Evolutionary conservation across 1,139 yeast species (phyloP).

Genomic region (Zygosaccharomyces pseudobailii): DNA sequence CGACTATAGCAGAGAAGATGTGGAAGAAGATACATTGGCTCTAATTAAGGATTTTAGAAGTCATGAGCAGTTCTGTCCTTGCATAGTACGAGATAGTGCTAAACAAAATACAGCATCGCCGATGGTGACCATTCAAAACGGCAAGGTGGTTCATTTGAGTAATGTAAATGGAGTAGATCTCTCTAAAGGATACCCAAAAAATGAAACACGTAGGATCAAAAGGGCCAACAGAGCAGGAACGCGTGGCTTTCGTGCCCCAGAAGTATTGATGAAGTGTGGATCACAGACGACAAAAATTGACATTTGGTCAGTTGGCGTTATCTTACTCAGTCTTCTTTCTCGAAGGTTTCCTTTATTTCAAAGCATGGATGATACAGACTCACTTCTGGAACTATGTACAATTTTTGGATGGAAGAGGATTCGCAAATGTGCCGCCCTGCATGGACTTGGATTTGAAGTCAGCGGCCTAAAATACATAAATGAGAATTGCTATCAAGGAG

Average conservation of each 20-base stretch:
- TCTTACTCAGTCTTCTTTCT: slow-evolving; percentile 64
- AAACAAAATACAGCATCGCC: slow-evolving; percentile 12
- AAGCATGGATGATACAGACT: slow-evolving; percentile 89
- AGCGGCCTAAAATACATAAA: slow-evolving; percentile 35
- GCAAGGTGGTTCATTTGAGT: slow-evolving; percentile 27
- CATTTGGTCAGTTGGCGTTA: slow-evolving; percentile 91
- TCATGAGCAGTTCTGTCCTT: slow-evolving; percentile 34
- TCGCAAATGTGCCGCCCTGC: slow-evolving; percentile 73
- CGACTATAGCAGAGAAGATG: slow-evolving; percentile 15
- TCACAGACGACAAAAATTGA: slow-evolving; percentile 80
- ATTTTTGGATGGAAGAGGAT: slow-evolving; percentile 75
- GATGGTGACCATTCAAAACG: slow-evolving; percentile 32
- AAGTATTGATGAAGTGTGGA: slow-evolving; percentile 81
- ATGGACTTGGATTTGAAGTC: slow-evolving; percentile 84
- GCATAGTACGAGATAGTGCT: slow-evolving; percentile 20
- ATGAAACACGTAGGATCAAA: slow-evolving; percentile 79
- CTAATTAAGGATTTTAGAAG: slow-evolving; percentile 29
- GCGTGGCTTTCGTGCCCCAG: slow-evolving; percentile 94
- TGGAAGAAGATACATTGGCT: slow-evolving; percentile 17
- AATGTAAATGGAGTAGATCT: slow-evolving; percentile 31
- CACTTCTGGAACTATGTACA: slow-evolving; percentile 77
- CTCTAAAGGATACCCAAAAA: slow-evolving; percentile 69
- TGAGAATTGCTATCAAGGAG: slow-evolving; percentile 27
- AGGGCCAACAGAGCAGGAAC: slow-evolving; percentile 98
- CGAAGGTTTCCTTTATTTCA: slow-evolving; percentile 82